Percentiles rank a stretch among this genome's conserved stretches.
These are phyloP conservation scores for Candolleomyces aberdarensis DNA, from an alignment of 768 basidiomycete genomes.

Conservation along the genomic window DNA sequence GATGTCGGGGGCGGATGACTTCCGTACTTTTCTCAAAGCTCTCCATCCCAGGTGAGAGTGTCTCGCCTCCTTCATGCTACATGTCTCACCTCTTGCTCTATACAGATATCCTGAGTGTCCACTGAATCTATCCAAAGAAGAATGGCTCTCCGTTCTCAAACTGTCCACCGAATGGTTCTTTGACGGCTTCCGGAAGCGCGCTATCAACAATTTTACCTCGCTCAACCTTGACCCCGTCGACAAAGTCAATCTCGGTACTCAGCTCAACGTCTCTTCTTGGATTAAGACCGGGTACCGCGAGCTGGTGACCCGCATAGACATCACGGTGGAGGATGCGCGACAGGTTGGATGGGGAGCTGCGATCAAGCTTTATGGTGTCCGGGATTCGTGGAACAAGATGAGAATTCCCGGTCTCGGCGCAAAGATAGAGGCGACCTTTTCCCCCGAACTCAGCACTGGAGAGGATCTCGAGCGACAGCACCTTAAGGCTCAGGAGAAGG, in stretches of 20 bases:
- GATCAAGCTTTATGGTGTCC: constrained; percentile 17
- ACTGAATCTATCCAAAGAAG: constrained; percentile 12
- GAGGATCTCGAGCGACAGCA: no score
- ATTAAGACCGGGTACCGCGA: constrained; percentile 24
- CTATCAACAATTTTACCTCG: constrained; percentile 23
- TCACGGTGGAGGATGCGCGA: constrained; percentile 22
- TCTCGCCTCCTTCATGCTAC: not conserved
- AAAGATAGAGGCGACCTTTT: no score
- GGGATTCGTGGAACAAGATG: not conserved
- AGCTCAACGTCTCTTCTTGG: constrained; percentile 32
- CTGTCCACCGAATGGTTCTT: constrained; percentile 39
- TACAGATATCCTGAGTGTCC: not conserved
- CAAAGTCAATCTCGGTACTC: constrained; percentile 26
- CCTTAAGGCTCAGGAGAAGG: no score
- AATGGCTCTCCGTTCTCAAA: constrained; percentile 37
- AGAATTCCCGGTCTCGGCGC: no score
- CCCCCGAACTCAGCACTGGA: no score
- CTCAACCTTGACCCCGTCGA: constrained; percentile 17
- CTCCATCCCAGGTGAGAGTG: not conserved
- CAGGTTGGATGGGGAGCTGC: constrained; percentile 24
- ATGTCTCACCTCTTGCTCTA: not conserved
- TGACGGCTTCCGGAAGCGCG: constrained; percentile 22
- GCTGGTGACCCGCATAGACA: constrained; percentile 19
- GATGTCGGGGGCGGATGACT: not conserved
- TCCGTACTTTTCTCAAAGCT: not conserved